These are phyloP conservation scores for Hypoxylon cercidicola DNA, from an alignment of 495 filamentous ascomycete genomes.

Conservation along the genomic window DNA sequence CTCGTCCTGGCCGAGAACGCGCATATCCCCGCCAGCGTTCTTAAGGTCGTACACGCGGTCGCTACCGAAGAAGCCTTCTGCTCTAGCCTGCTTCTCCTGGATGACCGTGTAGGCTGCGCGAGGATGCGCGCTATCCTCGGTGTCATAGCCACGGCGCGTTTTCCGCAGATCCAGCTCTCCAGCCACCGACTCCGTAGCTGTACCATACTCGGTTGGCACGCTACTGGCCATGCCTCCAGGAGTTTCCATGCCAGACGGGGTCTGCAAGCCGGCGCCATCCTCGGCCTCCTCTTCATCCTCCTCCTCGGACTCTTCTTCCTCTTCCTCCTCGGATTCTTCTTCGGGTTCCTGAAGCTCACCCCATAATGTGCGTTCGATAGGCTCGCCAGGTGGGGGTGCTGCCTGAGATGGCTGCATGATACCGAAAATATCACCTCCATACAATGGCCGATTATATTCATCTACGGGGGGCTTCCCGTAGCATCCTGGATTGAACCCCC, in stretches of 20 bases:
- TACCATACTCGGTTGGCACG: conserved; percentile 79
- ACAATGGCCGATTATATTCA: conserved; percentile 88
- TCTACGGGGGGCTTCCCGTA: conserved; percentile 96
- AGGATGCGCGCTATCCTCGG: conserved; percentile 79
- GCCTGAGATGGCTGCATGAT: conserved; percentile 69
- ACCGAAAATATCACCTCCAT: conserved; percentile 94
- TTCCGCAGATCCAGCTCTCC: conserved; percentile 95
- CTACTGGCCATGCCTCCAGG: conserved; percentile 82
- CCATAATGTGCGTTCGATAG: conserved; percentile 90
- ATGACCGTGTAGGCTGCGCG: conserved; percentile 88
- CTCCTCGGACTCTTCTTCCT: conserved; percentile 72
- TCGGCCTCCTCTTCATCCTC: conserved; percentile 80
- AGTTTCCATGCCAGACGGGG: conserved; percentile 81
- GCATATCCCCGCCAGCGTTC: conserved; percentile 49
- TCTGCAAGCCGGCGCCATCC: conserved; percentile 72
- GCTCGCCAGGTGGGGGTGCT: conserved; percentile 75
- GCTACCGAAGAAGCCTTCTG: conserved; percentile 94
- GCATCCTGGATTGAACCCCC: conserved; percentile 95
- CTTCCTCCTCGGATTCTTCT: conserved; percentile 83
- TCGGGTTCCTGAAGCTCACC: conserved; percentile 90
- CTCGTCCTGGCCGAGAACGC: conserved; percentile 83
- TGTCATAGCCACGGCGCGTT: conserved; percentile 84
- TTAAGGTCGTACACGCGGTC: conserved; percentile 90
- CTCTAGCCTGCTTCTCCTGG: conserved; percentile 82
- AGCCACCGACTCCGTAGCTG: conserved; percentile 72